Conservation (phyloP, 2,329 filamentous ascomycete genomes). For the Cladosporium halotolerans region DNA sequence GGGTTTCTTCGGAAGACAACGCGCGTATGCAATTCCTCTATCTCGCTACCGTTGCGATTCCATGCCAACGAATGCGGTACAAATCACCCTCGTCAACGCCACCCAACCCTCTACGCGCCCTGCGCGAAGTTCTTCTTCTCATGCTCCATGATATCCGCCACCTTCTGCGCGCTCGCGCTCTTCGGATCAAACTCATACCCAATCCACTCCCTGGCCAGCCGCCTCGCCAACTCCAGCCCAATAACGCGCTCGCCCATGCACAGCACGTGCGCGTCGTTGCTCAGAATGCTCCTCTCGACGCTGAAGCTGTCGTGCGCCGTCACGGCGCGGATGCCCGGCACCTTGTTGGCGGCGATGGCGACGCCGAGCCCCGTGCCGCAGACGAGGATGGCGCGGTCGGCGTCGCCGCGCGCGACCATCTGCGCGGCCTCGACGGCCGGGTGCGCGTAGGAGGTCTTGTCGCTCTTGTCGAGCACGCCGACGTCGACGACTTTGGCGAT, state of each 20-base stretch:
- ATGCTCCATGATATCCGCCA: slow-evolving; percentile 44
- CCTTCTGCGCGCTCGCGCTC: slow-evolving; percentile 56
- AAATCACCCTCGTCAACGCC: neutral
- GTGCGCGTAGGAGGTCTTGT: slow-evolving; percentile 79
- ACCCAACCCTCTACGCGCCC: neutral
- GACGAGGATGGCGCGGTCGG: slow-evolving; percentile 73
- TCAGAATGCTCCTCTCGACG: slow-evolving; percentile 72
- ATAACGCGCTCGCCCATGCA: slow-evolving; percentile 82
- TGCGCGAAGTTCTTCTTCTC: slow-evolving; percentile 35
- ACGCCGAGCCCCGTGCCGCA: slow-evolving; percentile 84
- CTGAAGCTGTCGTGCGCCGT: slow-evolving; percentile 83
- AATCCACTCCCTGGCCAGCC: slow-evolving; percentile 74
- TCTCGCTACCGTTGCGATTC: no score
- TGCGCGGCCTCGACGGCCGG: slow-evolving; percentile 67
- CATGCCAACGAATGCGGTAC: no score
- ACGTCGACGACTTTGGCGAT: slow-evolving; percentile 68
- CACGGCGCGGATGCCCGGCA: slow-evolving; percentile 76
- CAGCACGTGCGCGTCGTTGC: slow-evolving; percentile 80
- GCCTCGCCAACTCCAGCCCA: slow-evolving; percentile 70
- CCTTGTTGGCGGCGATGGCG: slow-evolving; percentile 83
- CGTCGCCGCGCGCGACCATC: slow-evolving; percentile 56
- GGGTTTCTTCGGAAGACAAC: no score
- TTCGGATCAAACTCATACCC: slow-evolving; percentile 71
- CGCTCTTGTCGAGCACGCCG: slow-evolving; percentile 57
- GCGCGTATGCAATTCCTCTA: no score